Conservation (phyloP, 2,329 filamentous ascomycete genomes). For the Aureobasidium lini region DNA sequence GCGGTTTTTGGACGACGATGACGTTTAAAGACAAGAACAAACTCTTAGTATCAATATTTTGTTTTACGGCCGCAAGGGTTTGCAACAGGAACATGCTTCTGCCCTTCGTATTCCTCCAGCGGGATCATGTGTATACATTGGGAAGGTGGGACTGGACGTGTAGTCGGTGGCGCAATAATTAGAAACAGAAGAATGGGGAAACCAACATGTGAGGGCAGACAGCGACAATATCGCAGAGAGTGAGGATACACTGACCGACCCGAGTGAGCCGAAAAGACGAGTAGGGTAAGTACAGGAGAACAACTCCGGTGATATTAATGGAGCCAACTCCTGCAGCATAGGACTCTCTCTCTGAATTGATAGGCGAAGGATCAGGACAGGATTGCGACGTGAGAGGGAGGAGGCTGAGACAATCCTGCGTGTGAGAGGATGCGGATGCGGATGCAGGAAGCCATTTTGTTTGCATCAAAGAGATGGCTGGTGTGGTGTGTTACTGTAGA, state of each 20-base stretch:
- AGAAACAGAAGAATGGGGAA: background rate
- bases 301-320: background rate
- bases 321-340: background rate
- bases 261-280: background rate
- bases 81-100: background rate
- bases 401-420: background rate
- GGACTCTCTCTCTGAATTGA: background rate
- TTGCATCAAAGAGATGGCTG: background rate
- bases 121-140: background rate
- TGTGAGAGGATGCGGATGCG: background rate
- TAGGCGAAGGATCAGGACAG: background rate
- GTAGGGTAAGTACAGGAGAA: background rate
- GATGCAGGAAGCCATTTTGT: too few species aligned
- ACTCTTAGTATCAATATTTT: background rate
- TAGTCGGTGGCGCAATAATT: background rate
- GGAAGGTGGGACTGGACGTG: background rate
- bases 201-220: background rate
- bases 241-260: background rate
- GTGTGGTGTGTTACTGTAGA: background rate
- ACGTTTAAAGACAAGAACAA: background rate
- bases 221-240: background rate
- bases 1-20: background rate
- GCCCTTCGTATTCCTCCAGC: background rate
- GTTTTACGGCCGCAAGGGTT: background rate
- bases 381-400: background rate